Evolutionary conservation across 1,284 basidiomycete species (phyloP).

Genomic region (Cutaneotrichosporon cyanovorans): DNA sequence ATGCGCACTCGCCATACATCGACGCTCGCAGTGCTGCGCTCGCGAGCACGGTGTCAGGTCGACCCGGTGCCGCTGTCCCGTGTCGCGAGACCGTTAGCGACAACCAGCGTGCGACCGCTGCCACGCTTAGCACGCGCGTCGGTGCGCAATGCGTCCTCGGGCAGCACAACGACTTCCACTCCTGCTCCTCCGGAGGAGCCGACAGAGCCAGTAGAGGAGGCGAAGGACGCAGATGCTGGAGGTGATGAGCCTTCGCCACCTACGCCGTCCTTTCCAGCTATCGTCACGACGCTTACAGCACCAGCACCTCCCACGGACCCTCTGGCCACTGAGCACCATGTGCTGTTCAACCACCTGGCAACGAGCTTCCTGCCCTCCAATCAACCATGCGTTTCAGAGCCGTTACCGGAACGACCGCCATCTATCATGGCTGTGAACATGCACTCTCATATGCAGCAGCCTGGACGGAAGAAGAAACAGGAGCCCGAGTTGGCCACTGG

Average conservation of each 20-base stretch:
- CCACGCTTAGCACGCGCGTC: not conserved
- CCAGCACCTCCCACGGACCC: conserved; percentile 4
- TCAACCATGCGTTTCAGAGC: conserved; percentile 3
- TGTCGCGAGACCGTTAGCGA: not conserved
- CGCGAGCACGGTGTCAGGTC: not conserved
- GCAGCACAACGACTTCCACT: not conserved
- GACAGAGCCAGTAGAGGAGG: not conserved
- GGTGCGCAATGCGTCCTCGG: not conserved
- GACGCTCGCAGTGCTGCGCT: not conserved
- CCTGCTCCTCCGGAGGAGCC: not conserved
- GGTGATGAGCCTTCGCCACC: not conserved
- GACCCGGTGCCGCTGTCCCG: not conserved
- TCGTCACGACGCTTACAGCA: conserved; percentile 12
- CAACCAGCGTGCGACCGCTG: not conserved
- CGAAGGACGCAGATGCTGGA: not conserved
- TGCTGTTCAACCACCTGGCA: conserved; percentile 18
- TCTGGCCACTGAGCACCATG: conserved; percentile 10
- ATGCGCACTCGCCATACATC: not conserved
- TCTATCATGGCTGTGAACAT: not conserved
- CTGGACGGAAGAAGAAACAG: no score
- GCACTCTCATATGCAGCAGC: no score
- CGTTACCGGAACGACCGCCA: not conserved
- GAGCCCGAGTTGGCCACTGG: no score
- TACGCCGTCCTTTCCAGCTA: conserved; percentile 10
- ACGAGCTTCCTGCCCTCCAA: conserved; percentile 15